A percentile compares a stretch with the other conserved stretches of the same genome.
These are phyloP conservation scores for Penicillium sp. DNA, from an alignment of 2,329 filamentous ascomycete species.

Conservation along the genomic window DNA sequence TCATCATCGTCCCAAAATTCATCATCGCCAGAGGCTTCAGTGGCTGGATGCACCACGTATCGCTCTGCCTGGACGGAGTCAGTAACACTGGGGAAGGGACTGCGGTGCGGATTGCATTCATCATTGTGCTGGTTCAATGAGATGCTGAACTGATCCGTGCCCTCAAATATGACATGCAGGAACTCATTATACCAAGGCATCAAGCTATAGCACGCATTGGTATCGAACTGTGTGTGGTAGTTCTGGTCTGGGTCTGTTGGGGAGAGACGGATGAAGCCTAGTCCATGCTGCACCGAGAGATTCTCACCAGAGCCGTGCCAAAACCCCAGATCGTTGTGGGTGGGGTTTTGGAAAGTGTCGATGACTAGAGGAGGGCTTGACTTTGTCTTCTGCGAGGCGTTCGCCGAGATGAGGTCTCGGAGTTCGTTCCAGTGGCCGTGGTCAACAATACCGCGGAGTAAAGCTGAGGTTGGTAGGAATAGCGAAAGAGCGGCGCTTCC, in stretches of 20 bases:
- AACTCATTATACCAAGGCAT: constrained; percentile 57
- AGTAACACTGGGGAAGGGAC: constrained; percentile 66
- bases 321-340: constrained; percentile 60
- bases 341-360: constrained; percentile 57
- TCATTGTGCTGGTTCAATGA: constrained; percentile 67
- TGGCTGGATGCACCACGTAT: constrained; percentile 43
- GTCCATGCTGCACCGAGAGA: constrained; percentile 53
- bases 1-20: neutral
- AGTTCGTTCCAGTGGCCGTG: constrained; percentile 18
- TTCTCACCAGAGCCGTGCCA: constrained; percentile 67
- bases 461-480: constrained; percentile 7
- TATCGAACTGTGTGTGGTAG: constrained; percentile 60
- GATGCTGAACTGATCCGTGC: constrained; percentile 62
- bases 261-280: constrained; percentile 55
- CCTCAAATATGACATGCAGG: constrained; percentile 64
- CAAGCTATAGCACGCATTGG: constrained; percentile 56
- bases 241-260: constrained; percentile 61
- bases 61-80: constrained; percentile 65
- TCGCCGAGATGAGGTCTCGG: neutral
- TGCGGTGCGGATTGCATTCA: constrained; percentile 54
- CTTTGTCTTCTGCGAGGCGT: neutral
- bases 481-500: neutral
- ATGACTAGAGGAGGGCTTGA: constrained; percentile 46
- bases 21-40: neutral
- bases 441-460: constrained; percentile 2